Evolutionary conservation across 768 basidiomycete genomes (phyloP), one percentile per base, ranked within the genome.

Genomic region (Lactifluus subvellereus): DNA sequence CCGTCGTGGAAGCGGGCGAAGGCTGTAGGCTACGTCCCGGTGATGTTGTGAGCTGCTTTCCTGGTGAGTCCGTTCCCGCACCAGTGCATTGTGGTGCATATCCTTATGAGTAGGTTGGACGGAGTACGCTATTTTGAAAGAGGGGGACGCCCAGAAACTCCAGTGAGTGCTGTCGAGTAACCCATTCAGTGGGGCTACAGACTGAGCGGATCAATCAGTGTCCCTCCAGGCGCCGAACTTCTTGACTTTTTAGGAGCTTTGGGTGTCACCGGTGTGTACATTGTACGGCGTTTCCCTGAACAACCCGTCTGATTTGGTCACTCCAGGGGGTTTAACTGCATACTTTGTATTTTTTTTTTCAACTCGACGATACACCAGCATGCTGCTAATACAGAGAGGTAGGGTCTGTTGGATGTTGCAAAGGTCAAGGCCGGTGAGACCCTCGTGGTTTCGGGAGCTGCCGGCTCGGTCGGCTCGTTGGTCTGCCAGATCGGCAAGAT

Each of bases 391-490:
- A 45, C 59, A 38, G 49, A 3, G 20, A 42, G 43, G 52, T 57
- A 93, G 93, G 94, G 95, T 9, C 78, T 98, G 33, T 78, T 84
- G 72, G 89, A 92, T 54, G 79, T 96, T 51, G 92, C 87, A 16
- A 74, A 89, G 63, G 73, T 95, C 69, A 89, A 95, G 72, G 73
- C 85, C 0, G 93, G 94, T 13, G 94, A 98, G 64, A 90, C 83
- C 0, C 82, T 96, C 54, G 81, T 98, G 27, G 88, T 88, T 11
- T 91, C 91, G 0, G 95, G 93, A 20, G 95, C 95, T 2, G 95
- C 96, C 9, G 95, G 94, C 10, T 86, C 94, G 1, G 90, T 91
- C 10, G 92, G 94, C n/a, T 82, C 85, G 10, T 73, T 91, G 60
- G 89, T 79, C 13, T 94, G 92, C 74, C 93, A 94, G 67, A 79